Conservation (phyloP, 495 filamentous ascomycete species). For the Tuber umbilicatum region DNA sequence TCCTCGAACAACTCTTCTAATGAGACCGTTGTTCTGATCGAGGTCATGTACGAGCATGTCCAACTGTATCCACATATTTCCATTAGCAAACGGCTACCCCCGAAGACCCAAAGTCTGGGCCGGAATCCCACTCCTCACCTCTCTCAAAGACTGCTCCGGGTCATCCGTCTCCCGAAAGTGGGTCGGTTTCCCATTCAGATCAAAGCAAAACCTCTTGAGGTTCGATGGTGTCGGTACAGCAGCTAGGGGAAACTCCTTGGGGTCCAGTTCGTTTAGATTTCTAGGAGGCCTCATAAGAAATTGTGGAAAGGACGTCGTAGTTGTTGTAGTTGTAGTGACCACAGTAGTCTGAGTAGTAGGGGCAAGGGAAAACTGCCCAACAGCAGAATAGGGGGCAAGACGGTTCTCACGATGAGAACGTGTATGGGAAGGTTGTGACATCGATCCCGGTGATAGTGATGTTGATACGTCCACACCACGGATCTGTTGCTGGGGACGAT, state of each 20-base stretch:
- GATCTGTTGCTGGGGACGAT: slow-evolving; percentile 33
- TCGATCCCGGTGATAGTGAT: slow-evolving; percentile 21
- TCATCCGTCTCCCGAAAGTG: slow-evolving; percentile 63
- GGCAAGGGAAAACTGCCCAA: slow-evolving; percentile 64
- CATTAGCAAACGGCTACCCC: slow-evolving; percentile 24
- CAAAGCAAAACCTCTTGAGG: slow-evolving; percentile 66
- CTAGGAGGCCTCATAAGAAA: slow-evolving; percentile 69
- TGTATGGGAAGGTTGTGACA: slow-evolving; percentile 10
- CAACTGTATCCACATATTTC: slow-evolving; percentile 43
- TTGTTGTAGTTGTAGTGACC: slow-evolving; percentile 91
- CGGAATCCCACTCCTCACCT: slow-evolving; percentile 49
- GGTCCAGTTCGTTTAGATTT: slow-evolving; percentile 66
- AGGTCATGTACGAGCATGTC: slow-evolving; percentile 50
- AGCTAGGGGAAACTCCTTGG: slow-evolving; percentile 85
- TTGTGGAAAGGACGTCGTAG: slow-evolving; percentile 81
- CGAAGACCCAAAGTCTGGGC: not conserved
- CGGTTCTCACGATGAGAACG: slow-evolving; percentile 29
- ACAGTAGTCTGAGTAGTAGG: slow-evolving; percentile 68
- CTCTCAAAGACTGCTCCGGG: slow-evolving; percentile 48
- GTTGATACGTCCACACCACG: slow-evolving; percentile 29
- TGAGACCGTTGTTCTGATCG: slow-evolving; percentile 51
- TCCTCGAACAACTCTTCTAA: slow-evolving; percentile 44
- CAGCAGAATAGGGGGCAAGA: slow-evolving; percentile 38
- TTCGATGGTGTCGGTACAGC: slow-evolving; percentile 68
- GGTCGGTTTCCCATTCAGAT: slow-evolving; percentile 59